Conservation (phyloP, 75 land plant species). For the Cryptomeria japonica region DNA sequence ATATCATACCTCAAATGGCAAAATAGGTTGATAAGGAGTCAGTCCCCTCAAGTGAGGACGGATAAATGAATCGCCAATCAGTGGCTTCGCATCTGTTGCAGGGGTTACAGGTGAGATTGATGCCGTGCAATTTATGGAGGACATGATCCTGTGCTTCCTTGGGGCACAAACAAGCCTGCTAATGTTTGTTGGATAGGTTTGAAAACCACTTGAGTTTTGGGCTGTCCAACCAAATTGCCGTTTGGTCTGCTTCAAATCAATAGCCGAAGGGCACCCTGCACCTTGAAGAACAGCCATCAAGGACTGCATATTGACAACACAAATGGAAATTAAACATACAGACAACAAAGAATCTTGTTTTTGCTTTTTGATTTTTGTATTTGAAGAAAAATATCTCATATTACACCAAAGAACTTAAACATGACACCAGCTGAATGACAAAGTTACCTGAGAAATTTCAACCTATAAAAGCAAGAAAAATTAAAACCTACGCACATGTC, state of each 20-base stretch:
- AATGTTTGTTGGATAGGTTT: not conserved
- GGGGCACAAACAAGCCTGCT: not conserved
- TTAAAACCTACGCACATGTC: not conserved
- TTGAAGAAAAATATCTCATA: not conserved
- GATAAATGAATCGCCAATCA: constrained; percentile 75
- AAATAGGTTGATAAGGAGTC: constrained; percentile 89
- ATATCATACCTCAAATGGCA: constrained; percentile 88
- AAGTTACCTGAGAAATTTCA: not conserved
- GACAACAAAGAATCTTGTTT: not conserved
- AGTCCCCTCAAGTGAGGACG: constrained; percentile 75
- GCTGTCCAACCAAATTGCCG: not conserved
- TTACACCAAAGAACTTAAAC: not conserved
- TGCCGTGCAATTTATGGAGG: not conserved
- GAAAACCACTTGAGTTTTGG: not conserved
- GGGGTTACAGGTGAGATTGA: constrained; percentile 4
- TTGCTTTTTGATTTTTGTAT: not conserved
- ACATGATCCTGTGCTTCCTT: not conserved
- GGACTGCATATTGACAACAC: not conserved
- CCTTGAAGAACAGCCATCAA: constrained; percentile 3
- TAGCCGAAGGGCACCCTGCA: constrained; percentile 4
- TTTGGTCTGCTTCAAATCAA: constrained; percentile 6
- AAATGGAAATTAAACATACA: not conserved
- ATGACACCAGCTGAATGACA: not conserved
- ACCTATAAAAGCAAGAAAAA: not conserved
- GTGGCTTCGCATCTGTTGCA: not conserved